These are phyloP conservation scores for Aureobasidium sp. DNA, from an alignment of 2,329 filamentous ascomycete species.

Conservation along the genomic window DNA sequence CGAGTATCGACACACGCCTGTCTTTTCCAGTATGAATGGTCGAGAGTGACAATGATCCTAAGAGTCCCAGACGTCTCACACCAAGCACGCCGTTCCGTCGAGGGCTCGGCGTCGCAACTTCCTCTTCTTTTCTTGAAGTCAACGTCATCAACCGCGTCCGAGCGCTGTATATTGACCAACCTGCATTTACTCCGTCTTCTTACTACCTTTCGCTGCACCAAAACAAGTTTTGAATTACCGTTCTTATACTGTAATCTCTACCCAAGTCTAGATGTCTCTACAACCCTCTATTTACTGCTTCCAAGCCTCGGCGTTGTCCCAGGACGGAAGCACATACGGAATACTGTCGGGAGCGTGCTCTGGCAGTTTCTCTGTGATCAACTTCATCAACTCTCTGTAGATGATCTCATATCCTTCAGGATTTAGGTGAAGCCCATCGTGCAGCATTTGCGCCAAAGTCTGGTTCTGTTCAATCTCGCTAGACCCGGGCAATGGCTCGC, in stretches of 20 bases:
- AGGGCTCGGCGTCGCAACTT: slow-evolving; percentile 13
- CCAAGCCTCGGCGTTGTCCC: slow-evolving; percentile 36
- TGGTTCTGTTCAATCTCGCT: slow-evolving; percentile 52
- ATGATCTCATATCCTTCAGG: slow-evolving; percentile 50
- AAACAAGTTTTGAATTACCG: too few relatives aligned
- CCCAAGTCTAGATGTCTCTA: background rate
- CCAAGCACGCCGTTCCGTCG: slow-evolving; percentile 12
- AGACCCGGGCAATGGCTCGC: slow-evolving; percentile 49
- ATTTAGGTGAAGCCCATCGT: slow-evolving; percentile 56
- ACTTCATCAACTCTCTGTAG: slow-evolving; percentile 46
- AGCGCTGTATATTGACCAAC: background rate
- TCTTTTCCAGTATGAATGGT: background rate
- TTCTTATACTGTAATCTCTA: too few relatives aligned
- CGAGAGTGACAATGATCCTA: background rate
- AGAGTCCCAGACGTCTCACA: background rate
- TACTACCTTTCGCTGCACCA: background rate
- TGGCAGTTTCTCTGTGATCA: slow-evolving; percentile 47
- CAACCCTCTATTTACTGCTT: background rate
- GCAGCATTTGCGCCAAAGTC: slow-evolving; percentile 44
- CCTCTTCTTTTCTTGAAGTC: background rate
- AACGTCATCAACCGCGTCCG: background rate
- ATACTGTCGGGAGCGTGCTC: slow-evolving; percentile 48
- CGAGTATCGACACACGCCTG: background rate
- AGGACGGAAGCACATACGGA: slow-evolving; percentile 48
- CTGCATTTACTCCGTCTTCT: background rate